Evolutionary conservation across 2,329 filamentous ascomycete genomes (phyloP), one percentile per base, ranked within the genome.

Genomic region (Colletotrichum cereale): DNA sequence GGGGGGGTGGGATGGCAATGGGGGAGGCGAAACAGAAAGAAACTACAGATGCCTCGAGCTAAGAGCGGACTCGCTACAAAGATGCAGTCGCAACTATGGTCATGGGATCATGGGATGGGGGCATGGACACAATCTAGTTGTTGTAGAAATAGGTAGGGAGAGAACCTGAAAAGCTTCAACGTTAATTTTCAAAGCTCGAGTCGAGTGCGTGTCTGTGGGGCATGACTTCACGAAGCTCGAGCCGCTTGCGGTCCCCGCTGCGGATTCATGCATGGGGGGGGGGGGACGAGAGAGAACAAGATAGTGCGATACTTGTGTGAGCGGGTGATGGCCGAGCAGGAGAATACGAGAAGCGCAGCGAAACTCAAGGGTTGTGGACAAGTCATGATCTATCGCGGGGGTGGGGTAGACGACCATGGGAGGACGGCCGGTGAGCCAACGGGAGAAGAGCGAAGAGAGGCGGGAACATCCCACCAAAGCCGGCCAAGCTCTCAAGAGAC

Each of bases 171-270:
- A 63, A 53, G 65, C 65, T 72, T 72, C 65, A 64, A 68, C 38
- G 66, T 64, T 68, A 18, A 47, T 53, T 64, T 60, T 71, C 53
- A 18, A 31, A 44, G 48, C 24, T 52, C 55, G 24, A 29, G 34
- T 42, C 10, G 53, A 62, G 21, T 48, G 44, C 21, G 44, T n/a
- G 56, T 24, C 47, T n/a, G 63, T 50, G 67, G 47, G 48, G 50
- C 66, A 64, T 55, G 69, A 68, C 34, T 72, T 68, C 42, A 68
- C 57, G 65, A 69, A 64, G 65, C 69, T 63, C 53, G 69, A 72
- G 65, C 69, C 69, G 69, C 69, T 69, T 72, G 29, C 69, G 21
- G 69, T 48, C 65, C 38, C 65, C 52, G 26, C 44, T 48, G 47
- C 44, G 40, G 65, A 50, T 56, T 68, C 38, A 64, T 68, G 69